Base-by-base conservation (phyloP, 2,329 filamentous ascomycete species). In the Fusarium sp. region DNA sequence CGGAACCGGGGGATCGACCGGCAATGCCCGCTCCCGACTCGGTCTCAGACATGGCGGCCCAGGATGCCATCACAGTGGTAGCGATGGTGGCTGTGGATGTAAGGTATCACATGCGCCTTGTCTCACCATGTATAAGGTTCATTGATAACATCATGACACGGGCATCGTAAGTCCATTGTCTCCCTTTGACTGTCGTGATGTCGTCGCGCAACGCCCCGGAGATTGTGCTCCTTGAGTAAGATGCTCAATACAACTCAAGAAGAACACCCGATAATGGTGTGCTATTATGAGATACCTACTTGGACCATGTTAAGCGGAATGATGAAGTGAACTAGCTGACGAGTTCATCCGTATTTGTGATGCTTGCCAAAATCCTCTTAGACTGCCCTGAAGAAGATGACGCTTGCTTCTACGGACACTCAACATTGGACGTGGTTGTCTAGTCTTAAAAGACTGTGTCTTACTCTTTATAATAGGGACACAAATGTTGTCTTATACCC, bases 1-100 rank as follows among this genome's bases (percentile, higher is more conserved):
- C 56, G n/a, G 20, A 40, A 40, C 48, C 22, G 42, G 62, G 40
- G 51, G 53, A 57, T 70, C 57, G 57, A 57, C 67, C 67, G 67
- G 67, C 41, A 67, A 58, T 45, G 56, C 25, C 67, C 56, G 57
- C 61, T 55, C 32, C 40, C 40, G 57, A 57, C 57, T 55, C n/a
- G 20, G 46, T 70, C 47, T 60, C 52, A 56, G 37, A 67, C 30
- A 52, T 40, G 48, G 57, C 24, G 24, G 22, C 18, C 53, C 18
- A 41, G 24, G 14, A 20, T 24, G 40, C 11, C 13, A 62, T 30
- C 7, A 40, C 6, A 12, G 48, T 24, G 22, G 41, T 16, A 25
- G 41, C 14, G 8, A 11, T 20, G 14, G 20, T 20, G 20, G 7
- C 27, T 34, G 9, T 11, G 49, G 49, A 47, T 24, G 32, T 42